Base-by-base conservation (phyloP, 148 eudicot species). In the Silene latifolia region DNA sequence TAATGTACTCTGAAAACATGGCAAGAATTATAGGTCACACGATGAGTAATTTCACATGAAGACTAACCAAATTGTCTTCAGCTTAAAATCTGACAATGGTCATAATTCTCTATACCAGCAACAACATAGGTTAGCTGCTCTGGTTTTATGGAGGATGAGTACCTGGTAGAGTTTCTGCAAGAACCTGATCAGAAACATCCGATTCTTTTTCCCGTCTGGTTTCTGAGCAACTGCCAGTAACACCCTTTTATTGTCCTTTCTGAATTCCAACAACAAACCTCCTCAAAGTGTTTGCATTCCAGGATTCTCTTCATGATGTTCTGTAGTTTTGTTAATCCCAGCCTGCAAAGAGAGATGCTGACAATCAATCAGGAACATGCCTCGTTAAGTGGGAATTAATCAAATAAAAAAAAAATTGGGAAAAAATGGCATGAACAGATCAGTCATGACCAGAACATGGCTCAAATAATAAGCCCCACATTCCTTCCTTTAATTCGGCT, bases 111-210 rank as follows among this genome's bases (percentile, higher is more conserved):
- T 61, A 83, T 82, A 74, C 98, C 98, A 47, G 92, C 97, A 83
- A 95, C 92, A 73, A 95, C 80, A 67, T 80, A 95, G 51, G 98
- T 92, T 74, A 95, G 85, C 87, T 95, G 93, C 56, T 95, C 96
- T 19, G 98, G 98, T 83, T 90, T 95, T 58, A 95, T 88, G 66
- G 98, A 95, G 25, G 84, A 85, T 65, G 79, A 81, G 42, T 35
- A 83, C 66, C 35, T 69, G 82, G 46, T 56, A 67, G 77, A 64
- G 76, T 82, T 78, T 79, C 79, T 60, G 80, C 72, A 67, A 75
- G 78, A 84, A 95, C 97, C 97, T 95, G 98, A 90, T 95, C 98
- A 69, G 82, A 85, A 71, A 92, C 97, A 95, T 90, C 98, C 98
- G 90, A 77, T 95, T 92, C 82, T 87, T 92, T 83, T 90, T 89